phyloP scores from a whole-genome alignment of 352 stramenopile genomes.

The Pythium oligandrum region DNA sequence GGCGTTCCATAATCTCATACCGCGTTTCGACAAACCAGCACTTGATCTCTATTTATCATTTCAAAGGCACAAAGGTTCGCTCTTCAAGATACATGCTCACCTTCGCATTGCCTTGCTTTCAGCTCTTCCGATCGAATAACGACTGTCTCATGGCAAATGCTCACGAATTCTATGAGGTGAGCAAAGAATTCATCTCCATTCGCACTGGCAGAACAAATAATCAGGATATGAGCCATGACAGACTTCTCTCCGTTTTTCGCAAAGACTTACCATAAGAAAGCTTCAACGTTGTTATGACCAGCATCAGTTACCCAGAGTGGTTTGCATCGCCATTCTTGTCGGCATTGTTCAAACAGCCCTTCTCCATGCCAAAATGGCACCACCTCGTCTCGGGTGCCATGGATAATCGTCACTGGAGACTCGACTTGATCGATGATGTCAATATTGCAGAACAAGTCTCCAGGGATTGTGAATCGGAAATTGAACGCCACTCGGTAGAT shows the following conservation, averaged over 20 bases:
- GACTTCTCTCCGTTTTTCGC: too few species aligned
- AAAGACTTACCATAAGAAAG: constrained; percentile 76
- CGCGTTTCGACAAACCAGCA: too few species aligned
- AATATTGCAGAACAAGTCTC: constrained; percentile 98
- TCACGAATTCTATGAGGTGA: constrained; percentile 74
- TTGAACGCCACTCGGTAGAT: constrained; percentile 98
- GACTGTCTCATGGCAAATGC: constrained; percentile 64
- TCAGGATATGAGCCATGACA: not conserved
- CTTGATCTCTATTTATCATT: too few species aligned
- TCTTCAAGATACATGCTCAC: too few species aligned
- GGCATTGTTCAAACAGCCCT: constrained; percentile 90
- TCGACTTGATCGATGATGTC: constrained; percentile 88
- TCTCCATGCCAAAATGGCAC: constrained; percentile 98
- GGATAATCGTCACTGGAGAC: constrained; percentile 97
- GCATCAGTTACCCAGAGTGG: constrained; percentile 97
- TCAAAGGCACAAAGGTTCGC: too few species aligned
- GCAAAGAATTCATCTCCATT: constrained; percentile 77
- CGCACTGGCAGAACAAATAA: constrained; percentile 14
- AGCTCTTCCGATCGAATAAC: constrained; percentile 26
- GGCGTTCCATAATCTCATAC: too few species aligned
- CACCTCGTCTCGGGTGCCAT: constrained; percentile 98
- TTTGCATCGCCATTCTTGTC: constrained; percentile 92
- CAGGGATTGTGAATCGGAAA: constrained; percentile 96
- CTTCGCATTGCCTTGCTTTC: constrained; percentile 19
- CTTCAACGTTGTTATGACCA: constrained; percentile 99